phyloP scores from a whole-genome alignment of 2,329 filamentous ascomycete genomes.

The Zarea fungicola region DNA sequence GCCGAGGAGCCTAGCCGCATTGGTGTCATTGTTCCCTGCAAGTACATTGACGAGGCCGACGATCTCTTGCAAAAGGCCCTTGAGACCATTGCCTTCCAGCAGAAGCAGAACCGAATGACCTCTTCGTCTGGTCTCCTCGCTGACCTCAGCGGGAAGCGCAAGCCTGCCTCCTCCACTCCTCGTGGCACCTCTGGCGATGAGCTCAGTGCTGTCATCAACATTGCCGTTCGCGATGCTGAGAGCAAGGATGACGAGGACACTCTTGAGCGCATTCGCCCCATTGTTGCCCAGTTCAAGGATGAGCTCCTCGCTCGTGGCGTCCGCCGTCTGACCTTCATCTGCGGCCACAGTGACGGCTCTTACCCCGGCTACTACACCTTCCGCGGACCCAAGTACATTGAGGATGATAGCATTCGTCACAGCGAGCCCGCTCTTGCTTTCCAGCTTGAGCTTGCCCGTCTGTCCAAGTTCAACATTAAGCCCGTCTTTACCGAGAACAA shows the following conservation, averaged over 20 bases:
- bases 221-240: slow-evolving; percentile 86
- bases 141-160: slow-evolving; percentile 69
- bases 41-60: slow-evolving; percentile 90
- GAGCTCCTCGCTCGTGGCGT: slow-evolving; percentile 78
- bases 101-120: slow-evolving; percentile 51
- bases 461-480: slow-evolving; percentile 96
- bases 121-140: slow-evolving; percentile 57
- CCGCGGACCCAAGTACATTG: slow-evolving; percentile 82
- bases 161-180: slow-evolving; percentile 27
- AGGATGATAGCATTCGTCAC: slow-evolving; percentile 95
- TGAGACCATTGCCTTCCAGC: slow-evolving; percentile 66
- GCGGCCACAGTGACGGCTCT: slow-evolving; percentile 86
- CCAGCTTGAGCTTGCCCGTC: slow-evolving; percentile 91
- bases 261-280: slow-evolving; percentile 64
- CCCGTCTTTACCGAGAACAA: slow-evolving; percentile 98
- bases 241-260: slow-evolving; percentile 76
- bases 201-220: slow-evolving; percentile 85
- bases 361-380: slow-evolving; percentile 98
- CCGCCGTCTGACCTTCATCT: slow-evolving; percentile 92
- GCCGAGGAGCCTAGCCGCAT: slow-evolving; percentile 76
- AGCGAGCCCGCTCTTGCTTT: slow-evolving; percentile 94
- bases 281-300: slow-evolving; percentile 76
- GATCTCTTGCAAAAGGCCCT: slow-evolving; percentile 80
- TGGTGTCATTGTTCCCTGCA: slow-evolving; percentile 90
- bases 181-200: slow-evolving; percentile 62